Percentiles rank a stretch among this genome's conserved stretches.
Evolutionary conservation across 2,329 filamentous ascomycete species (phyloP).

Genomic region (Cercospora sp.): DNA sequence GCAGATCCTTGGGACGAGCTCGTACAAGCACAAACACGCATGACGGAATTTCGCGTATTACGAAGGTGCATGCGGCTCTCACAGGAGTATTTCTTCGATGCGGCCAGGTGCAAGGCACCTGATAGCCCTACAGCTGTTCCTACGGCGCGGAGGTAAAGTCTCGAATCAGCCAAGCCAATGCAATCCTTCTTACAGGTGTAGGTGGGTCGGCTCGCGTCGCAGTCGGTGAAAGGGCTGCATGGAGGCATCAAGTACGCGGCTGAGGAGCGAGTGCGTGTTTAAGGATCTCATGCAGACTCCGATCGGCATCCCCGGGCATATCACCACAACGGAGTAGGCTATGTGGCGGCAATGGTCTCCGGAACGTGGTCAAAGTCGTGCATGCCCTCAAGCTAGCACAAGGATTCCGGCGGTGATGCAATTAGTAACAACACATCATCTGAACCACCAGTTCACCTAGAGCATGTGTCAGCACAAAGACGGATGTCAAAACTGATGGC

Average conservation of each 20-base stretch:
- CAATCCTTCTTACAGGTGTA: neutral
- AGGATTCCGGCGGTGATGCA: neutral
- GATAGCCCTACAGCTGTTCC: neutral
- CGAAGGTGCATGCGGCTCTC: neutral
- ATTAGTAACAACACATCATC: constrained; percentile 43
- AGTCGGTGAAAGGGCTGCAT: neutral
- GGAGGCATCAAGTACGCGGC: neutral
- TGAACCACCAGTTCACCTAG: constrained; percentile 75
- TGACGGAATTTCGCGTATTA: neutral
- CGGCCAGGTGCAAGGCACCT: neutral
- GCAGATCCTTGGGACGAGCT: neutral
- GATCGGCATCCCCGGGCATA: neutral
- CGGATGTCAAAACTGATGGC: neutral
- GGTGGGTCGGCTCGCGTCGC: neutral
- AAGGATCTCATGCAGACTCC: neutral
- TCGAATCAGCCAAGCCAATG: neutral
- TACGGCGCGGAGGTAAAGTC: neutral
- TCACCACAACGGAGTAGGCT: neutral
- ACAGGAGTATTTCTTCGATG: neutral
- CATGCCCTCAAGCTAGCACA: neutral
- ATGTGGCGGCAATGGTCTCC: neutral
- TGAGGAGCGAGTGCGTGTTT: neutral
- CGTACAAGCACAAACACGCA: neutral
- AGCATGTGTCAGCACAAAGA: neutral
- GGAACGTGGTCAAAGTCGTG: neutral